Conservation (phyloP, 805 yeast species). For the Sugiyamaella valdiviana region DNA sequence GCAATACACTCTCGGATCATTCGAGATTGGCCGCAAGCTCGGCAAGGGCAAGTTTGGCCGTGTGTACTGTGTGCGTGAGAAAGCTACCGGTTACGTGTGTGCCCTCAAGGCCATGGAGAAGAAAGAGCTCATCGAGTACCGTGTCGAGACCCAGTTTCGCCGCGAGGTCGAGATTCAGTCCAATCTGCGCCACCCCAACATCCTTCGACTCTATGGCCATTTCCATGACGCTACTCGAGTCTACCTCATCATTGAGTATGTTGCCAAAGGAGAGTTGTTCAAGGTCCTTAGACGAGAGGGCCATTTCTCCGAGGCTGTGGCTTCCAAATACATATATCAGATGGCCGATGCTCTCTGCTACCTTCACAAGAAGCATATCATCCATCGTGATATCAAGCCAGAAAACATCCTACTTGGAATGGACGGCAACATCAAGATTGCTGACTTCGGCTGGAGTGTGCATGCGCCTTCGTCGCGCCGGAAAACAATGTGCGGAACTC, state of each 20-base stretch:
- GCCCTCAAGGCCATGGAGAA: constrained; percentile 92
- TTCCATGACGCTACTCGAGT: constrained; percentile 78
- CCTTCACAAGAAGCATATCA: constrained; percentile 70
- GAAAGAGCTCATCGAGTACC: constrained; percentile 63
- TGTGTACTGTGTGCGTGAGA: constrained; percentile 83
- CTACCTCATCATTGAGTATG: constrained; percentile 77
- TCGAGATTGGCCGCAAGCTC: constrained; percentile 78
- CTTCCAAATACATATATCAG: constrained; percentile 67
- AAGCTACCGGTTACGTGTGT: constrained; percentile 66
- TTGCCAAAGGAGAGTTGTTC: constrained; percentile 82
- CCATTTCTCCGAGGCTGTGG: constrained; percentile 64
- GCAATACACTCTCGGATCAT: constrained; percentile 49
- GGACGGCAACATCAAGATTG: constrained; percentile 70
- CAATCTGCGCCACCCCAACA: constrained; percentile 63
- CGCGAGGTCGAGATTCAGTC: constrained; percentile 91
- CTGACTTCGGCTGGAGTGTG: constrained; percentile 97
- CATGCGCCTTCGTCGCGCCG: constrained; percentile 55
- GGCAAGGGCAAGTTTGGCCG: constrained; percentile 94
- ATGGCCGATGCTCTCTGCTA: constrained; percentile 74
- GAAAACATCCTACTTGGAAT: constrained; percentile 79
- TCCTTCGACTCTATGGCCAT: constrained; percentile 76
- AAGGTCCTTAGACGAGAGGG: constrained; percentile 59
- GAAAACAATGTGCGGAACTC: constrained; percentile 87
- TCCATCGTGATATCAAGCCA: constrained; percentile 92
- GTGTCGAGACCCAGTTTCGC: constrained; percentile 77